Evolutionary conservation across 306 rosid species (phyloP), one percentile per base, ranked within the genome.

Genomic region (Prosopis cineraria): DNA sequence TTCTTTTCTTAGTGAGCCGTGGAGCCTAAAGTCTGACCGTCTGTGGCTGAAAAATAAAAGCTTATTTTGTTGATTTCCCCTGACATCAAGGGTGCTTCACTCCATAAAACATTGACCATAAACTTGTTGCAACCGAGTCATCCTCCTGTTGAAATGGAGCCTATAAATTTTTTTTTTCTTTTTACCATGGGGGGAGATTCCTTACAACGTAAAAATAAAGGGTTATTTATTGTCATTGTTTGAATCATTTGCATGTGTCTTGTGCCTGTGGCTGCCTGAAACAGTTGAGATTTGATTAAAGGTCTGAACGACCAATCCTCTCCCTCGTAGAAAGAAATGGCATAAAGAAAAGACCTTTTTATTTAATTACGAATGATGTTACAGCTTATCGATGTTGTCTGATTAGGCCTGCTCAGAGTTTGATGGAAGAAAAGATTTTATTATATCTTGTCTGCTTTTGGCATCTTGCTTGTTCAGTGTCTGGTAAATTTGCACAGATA

Each of bases 221-320:
- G 29, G 44, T 64, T 3, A 63, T 33, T 34, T 64, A 34, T 34
- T 19, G 7, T 36, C 0, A 37, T 37, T 65, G 19, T 37, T 63
- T 65, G 47, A n/a, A 37, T 34, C 29, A 64, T 64, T 36, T 34
- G 25, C 17, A 10, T n/a, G 17, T n/a, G n/a, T 64, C 36, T n/a
- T 34, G 53, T 48, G 24, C 58, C 7, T 41, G 24, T 20, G 67
- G 25, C 64, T 68, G 50, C 62, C 58, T 74, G 69, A 63, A 63
- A 63, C 67, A 16, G 67, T 60, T 60, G 40, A 16, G 11, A 60
- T 60, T 30, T 60, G 6, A 17, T 29, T 30, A 2, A n/a, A 33
- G 12, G 1, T 17, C 70, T 33, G 47, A 65, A 65, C 13, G 24
- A 9, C 33, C 62, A 4, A 11, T 52, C 29, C 27, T n/a, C 27